phyloP scores from a whole-genome alignment of 257 asterid genomes.

The Salvia miltiorrhiza region DNA sequence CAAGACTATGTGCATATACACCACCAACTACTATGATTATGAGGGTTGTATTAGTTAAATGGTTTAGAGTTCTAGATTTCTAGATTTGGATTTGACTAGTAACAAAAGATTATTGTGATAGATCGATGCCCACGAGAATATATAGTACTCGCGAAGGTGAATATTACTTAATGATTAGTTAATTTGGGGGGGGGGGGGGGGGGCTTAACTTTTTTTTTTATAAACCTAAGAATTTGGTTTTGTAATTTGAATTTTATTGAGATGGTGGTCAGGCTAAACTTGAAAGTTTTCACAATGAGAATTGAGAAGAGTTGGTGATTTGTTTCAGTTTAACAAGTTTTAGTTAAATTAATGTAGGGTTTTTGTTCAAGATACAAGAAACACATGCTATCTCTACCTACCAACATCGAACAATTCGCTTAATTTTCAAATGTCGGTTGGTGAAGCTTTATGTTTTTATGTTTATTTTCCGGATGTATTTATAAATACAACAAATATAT shows the following conservation, averaged over 20 bases:
- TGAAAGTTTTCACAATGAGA: not conserved
- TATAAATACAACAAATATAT: too few species aligned
- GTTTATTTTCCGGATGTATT: too few species aligned
- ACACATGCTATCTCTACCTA: conserved; percentile 14
- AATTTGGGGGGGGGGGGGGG: too few species aligned
- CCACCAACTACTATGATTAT: conserved; percentile 22
- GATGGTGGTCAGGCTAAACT: not conserved
- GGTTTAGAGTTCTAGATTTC: too few species aligned
- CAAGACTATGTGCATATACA: not conserved
- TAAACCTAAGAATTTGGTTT: too few species aligned
- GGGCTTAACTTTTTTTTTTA: too few species aligned
- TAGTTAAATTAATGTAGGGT: not conserved
- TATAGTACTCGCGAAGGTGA: too few species aligned
- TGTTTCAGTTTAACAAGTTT: conserved; percentile 19
- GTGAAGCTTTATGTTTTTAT: too few species aligned
- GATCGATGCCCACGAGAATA: too few species aligned
- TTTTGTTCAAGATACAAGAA: not conserved
- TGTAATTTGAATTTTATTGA: not conserved
- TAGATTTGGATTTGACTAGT: not conserved
- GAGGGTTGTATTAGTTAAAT: not conserved
- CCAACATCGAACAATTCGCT: not conserved
- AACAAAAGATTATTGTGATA: not conserved
- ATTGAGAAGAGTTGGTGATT: not conserved
- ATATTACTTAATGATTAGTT: too few species aligned
- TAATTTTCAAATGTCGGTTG: not conserved